Conservation (phyloP, 2,329 filamentous ascomycete genomes). For the Trichoderma lentiforme region DNA sequence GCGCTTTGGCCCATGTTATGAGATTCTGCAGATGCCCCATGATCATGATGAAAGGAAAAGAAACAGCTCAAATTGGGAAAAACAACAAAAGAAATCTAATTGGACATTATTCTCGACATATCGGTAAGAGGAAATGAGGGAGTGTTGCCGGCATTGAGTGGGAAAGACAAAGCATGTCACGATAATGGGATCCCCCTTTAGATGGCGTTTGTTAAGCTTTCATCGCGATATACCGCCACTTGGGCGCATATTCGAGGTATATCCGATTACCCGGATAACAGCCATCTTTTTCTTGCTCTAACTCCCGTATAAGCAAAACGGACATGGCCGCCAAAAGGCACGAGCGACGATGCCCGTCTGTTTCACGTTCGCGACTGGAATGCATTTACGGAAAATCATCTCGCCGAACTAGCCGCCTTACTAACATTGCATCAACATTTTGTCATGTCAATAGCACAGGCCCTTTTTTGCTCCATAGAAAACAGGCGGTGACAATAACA, state of each 20-base stretch:
- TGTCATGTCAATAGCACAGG: not conserved
- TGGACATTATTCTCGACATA: not conserved
- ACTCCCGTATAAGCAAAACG: not conserved
- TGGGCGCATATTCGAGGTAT: not conserved
- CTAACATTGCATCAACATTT: not conserved
- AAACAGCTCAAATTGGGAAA: not conserved
- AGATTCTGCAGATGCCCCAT: conserved; percentile 14
- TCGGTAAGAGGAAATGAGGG: not conserved
- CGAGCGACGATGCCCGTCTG: not conserved
- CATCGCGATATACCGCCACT: not conserved
- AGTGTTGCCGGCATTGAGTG: not conserved
- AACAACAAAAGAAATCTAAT: not conserved
- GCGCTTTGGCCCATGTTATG: conserved; percentile 4
- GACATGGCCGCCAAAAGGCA: not conserved
- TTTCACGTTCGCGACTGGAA: not conserved
- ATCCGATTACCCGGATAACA: conserved; percentile 3
- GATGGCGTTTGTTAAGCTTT: not conserved
- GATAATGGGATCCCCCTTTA: not conserved
- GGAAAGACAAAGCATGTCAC: not conserved
- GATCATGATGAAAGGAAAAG: not conserved
- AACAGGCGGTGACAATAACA: not conserved
- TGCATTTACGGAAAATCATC: not conserved
- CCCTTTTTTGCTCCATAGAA: not conserved
- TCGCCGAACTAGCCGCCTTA: not conserved
- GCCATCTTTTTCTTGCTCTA: not conserved